Evolutionary conservation across 352 stramenopile species (phyloP).

Genomic region (Globisporangium mamillatum): DNA sequence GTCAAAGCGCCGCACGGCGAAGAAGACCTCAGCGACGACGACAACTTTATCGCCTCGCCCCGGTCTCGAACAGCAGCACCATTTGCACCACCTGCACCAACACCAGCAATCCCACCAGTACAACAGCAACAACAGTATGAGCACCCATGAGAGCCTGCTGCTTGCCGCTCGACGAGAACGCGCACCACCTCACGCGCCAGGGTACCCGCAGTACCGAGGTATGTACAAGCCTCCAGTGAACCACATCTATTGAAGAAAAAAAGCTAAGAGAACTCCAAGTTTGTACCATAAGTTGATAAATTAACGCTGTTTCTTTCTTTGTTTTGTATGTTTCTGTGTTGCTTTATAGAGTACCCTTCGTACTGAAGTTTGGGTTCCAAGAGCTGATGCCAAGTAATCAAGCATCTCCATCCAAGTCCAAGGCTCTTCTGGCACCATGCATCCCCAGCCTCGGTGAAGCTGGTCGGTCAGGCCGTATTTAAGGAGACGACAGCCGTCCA

Average conservation of each 20-base stretch:
- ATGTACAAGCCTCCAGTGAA: neutral
- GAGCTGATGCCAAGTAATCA: neutral
- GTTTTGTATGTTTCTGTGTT: neutral
- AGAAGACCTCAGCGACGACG: slow-evolving; percentile 20
- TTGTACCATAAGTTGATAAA: neutral
- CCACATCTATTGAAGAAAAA: neutral
- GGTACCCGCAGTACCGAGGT: neutral
- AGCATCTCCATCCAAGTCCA: neutral
- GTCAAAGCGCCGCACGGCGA: slow-evolving; percentile 71
- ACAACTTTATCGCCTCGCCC: neutral
- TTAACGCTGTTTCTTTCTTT: neutral
- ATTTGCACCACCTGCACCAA: neutral
- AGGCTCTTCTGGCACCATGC: neutral
- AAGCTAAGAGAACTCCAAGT: too few species aligned
- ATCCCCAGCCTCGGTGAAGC: too few species aligned
- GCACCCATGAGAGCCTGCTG: neutral
- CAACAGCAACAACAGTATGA: neutral
- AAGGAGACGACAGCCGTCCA: neutral
- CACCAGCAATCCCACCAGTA: neutral
- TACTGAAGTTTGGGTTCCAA: neutral
- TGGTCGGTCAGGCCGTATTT: neutral
- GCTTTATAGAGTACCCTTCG: slow-evolving; percentile 5
- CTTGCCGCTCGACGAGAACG: neutral
- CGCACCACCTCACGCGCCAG: neutral
- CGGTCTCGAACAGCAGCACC: neutral